These are phyloP conservation scores for Chytriomyces sp. DNA, from an alignment of 192 early-diverging fungal species.

Conservation along the genomic window DNA sequence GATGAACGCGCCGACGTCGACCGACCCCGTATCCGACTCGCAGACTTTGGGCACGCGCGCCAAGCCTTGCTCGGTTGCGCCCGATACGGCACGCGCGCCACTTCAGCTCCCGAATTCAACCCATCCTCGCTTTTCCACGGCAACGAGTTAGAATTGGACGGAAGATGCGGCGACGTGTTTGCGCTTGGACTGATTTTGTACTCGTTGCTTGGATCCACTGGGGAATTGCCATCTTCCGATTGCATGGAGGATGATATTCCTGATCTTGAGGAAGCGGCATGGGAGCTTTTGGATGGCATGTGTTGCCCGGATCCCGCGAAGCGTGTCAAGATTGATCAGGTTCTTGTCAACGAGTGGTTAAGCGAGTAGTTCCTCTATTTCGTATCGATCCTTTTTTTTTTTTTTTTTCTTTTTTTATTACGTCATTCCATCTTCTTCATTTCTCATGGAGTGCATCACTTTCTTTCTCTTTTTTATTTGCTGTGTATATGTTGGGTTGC, in stretches of 20 bases:
- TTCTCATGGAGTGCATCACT: no score
- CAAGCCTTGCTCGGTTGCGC: neutral
- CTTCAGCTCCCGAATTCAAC: slow-evolving; percentile 26
- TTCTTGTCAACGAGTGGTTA: slow-evolving; percentile 11
- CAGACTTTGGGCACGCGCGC: slow-evolving; percentile 31
- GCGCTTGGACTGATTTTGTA: slow-evolving; percentile 38
- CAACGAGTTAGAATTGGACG: neutral
- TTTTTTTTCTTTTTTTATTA: no score
- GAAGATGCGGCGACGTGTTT: slow-evolving; percentile 31
- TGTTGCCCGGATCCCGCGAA: slow-evolving; percentile 3
- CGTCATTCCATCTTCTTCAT: no score
- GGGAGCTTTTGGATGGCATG: slow-evolving; percentile 27
- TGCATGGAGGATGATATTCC: slow-evolving; percentile 3
- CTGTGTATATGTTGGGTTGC: no score
- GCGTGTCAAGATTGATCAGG: slow-evolving; percentile 2
- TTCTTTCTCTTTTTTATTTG: no score
- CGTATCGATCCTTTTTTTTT: no score
- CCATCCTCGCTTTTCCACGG: neutral
- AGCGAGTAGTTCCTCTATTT: no score
- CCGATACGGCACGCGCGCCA: slow-evolving; percentile 20
- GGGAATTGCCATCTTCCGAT: slow-evolving; percentile 13
- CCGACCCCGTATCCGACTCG: slow-evolving; percentile 1
- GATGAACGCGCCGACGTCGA: neutral
- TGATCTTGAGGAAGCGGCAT: slow-evolving; percentile 5
- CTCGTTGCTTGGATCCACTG: slow-evolving; percentile 2